Evolutionary conservation across 2,329 filamentous ascomycete genomes (phyloP), one percentile per base, ranked within the genome.

Genomic region (Colletotrichum tofieldiae): DNA sequence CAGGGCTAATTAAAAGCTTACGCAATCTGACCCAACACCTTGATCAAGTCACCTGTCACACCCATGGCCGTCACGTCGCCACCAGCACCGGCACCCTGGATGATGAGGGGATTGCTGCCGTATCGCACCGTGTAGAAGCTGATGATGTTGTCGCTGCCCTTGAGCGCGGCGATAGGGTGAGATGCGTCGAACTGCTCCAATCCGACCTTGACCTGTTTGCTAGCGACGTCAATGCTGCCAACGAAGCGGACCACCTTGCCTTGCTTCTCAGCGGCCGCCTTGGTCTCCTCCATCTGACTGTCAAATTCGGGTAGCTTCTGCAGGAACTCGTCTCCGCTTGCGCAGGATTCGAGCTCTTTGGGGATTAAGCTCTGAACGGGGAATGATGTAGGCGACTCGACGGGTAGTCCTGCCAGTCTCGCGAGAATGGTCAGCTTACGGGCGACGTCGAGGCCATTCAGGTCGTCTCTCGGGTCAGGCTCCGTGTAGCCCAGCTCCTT

Each of bases 111-210:
- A 83, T 96, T 97, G 80, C 87, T 89, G 71, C 95, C 95, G 80
- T 99, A 99, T 78, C 96, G 90, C 87, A 97, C 93, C 7, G 96
- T 99, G 84, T 98, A 97, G 87, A 99, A 98, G 86, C 93, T 97
- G 81, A 99, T 98, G 81, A 99, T 97, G 86, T 99, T 99, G 82
- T 98, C 96, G 82, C 95, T 98, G 45, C 96, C 96, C 89, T 98
- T 97, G 70, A 99, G 88, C 59, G 93, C 93, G 18, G 96, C 96
- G 84, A 99, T 98, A 16, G 96, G 94, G 80, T 97, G 94, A 73
- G 93, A 93, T 77, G 90, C 91, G 76, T 97, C 95, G 77, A 95
- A 95, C 84, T 93, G 94, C 87, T 98, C 93, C 75, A 99, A 84
- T 2, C 96, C 96, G 70, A 99, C 96, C 86, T 95, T 97, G 81